Evolutionary conservation across 495 filamentous ascomycete species (phyloP), one percentile per base, ranked within the genome.

Genomic region (Neurospora sp.): DNA sequence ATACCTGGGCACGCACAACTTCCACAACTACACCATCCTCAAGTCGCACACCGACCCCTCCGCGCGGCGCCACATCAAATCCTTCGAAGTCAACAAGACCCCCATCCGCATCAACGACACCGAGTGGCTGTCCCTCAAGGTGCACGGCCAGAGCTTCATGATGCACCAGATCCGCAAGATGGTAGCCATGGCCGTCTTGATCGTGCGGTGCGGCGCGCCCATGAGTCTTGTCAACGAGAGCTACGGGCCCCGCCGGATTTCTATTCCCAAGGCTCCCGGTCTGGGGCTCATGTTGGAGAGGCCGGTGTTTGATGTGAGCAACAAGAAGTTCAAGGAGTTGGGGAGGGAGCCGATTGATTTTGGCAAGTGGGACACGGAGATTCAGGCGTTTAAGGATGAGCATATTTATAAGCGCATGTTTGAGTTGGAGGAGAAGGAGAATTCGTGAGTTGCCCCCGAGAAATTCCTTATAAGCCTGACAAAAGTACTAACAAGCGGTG

Each of bases 91-190:
- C 39, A 88, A 91, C 75, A 78, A 84, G 0, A 84, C 87, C 37
- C 94, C 94, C 1, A 89, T 98, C 74, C 85, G 92, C 72, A 96
- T 97, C 80, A 88, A 94, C 75, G 91, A 93, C 79, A 97, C 93
- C 18, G 91, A 99, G 82, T 99, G 96, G 96, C 87, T 99, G 9
- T 95, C 92, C 37, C 85, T 98, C 72, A 97, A 96, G 76, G 93
- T 99, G 20, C 96, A 98, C 81, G 96, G 96, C 0, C 96, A 99
- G 82, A 94, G 91, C 73, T 99, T 99, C 86, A 99, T 99, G 96
- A 99, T 99, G 96, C 96, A 99, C 80, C 96, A 99, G 82, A 99
- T 99, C 81, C 92, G 96, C 74, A 98, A 97, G 82, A 99, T 99
- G 96, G 92, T 99, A 18, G 92, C 91, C 74, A 94, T 98, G 93